Evolutionary conservation across 2,329 filamentous ascomycete species (phyloP).

Genomic region (Fusarium chlamydosporum): DNA sequence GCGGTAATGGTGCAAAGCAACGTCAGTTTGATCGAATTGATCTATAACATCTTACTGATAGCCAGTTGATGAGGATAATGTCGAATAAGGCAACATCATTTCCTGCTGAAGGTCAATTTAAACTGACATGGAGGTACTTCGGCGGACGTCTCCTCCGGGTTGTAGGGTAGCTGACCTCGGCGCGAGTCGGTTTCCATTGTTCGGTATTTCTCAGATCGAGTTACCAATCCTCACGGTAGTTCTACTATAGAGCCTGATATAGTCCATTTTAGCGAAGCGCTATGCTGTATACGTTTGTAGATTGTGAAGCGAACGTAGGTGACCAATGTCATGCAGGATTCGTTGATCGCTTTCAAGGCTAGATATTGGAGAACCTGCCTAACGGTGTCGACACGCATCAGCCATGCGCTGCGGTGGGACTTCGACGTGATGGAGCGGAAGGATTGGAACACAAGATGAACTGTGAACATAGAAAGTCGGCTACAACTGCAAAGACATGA

Average conservation of each 20-base stretch:
- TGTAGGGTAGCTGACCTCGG: not conserved
- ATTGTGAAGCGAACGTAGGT: not conserved
- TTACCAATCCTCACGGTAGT: not conserved
- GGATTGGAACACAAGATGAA: not conserved
- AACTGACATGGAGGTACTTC: not conserved
- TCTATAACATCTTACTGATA: not conserved
- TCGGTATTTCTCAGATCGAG: not conserved
- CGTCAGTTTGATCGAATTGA: too few species aligned
- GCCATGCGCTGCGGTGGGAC: not conserved
- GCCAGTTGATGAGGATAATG: too few species aligned
- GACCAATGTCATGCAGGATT: not conserved
- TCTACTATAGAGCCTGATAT: not conserved
- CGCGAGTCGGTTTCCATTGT: too few species aligned
- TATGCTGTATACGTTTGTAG: not conserved
- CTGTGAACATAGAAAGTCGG: not conserved
- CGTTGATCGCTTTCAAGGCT: not conserved
- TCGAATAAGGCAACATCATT: not conserved
- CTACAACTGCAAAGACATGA: not conserved
- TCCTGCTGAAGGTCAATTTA: too few species aligned
- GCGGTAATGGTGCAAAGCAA: too few species aligned
- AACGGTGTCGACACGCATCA: not conserved
- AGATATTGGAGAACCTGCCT: not conserved
- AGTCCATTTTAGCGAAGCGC: fast-evolving
- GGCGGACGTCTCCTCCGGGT: not conserved
- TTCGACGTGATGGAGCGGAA: not conserved